These are phyloP conservation scores for Epithemia pelagica DNA, from an alignment of 108 stramenopile genomes.

Conservation along the genomic window DNA sequence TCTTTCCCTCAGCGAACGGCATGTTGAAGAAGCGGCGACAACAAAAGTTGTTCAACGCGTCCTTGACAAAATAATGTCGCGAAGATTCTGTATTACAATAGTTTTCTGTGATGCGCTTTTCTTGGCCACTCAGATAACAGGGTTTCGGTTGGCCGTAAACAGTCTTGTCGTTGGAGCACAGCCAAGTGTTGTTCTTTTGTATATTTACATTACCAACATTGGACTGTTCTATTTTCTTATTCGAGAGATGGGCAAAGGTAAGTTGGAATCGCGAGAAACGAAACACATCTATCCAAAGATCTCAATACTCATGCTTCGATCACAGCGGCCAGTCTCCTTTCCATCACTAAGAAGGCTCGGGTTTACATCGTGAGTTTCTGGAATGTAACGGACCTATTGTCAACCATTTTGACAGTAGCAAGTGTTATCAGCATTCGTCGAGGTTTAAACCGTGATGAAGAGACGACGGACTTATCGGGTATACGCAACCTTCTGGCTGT, in stretches of 20 bases:
- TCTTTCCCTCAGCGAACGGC: constrained; percentile 32
- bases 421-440: constrained; percentile 35
- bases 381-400: constrained; percentile 45
- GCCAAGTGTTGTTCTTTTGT: constrained; percentile 23
- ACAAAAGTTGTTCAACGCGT: constrained; percentile 38
- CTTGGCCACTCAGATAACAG: constrained; percentile 27
- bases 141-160: constrained; percentile 36
- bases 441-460: constrained; percentile 45
- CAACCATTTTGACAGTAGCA: constrained; percentile 31
- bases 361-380: constrained; percentile 49
- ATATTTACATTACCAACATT: constrained; percentile 46
- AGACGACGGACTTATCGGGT: constrained; percentile 51
- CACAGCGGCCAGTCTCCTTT: constrained; percentile 24
- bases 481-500: constrained; percentile 38
- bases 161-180: constrained; percentile 19
- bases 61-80: constrained; percentile 41
- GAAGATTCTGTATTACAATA: constrained; percentile 45
- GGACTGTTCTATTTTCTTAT: constrained; percentile 60
- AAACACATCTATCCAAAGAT: neutral
- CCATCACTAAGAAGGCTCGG: constrained; percentile 27
- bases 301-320: neutral
- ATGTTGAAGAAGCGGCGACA: constrained; percentile 48
- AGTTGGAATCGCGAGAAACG: no score
- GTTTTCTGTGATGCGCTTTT: constrained; percentile 46
- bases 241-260: constrained; percentile 45